Evolutionary conservation across 1,284 basidiomycete species (phyloP), one percentile per base, ranked within the genome.

Genomic region (Termitomyces sp.): DNA sequence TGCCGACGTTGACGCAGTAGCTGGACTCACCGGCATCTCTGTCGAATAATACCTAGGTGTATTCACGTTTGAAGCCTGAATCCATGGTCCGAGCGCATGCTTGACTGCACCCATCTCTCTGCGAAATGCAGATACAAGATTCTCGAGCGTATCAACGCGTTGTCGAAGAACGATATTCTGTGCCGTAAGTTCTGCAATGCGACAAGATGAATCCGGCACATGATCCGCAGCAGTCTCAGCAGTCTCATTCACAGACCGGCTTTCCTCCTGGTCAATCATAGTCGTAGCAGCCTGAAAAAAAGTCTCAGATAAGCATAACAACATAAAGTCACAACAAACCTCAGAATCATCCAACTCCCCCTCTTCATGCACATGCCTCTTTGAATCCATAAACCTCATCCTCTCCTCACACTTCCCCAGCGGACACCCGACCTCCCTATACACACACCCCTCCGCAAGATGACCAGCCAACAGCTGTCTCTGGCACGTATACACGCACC

Each of bases 61-160:
- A 19, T 30, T 41, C 15, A 31, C 34, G 21, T 33, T 49, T 6
- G 54, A 45, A 24, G 55, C 62, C 43, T 53, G 69, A 61, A 77
- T 81, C 87, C 87, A 90, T 1, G 87, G 86, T 0, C 85, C 85
- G n/a, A 90, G 66, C 5, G 76, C 76, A 13, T 63, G 65, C 61
- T 78, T 79, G 30, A 80, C 70, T 7, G 68, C 68, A 12, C 70
- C 69, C 62, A 88, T 68, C 52, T 90, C 86, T 38, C 72, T 72
- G 50, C 72, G 74, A 63, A 82, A 68, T 5, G 67, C 67, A 24
- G 76, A 72, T 30, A 84, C 61, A 2, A 73, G 68, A 5, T 73
- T 73, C 62, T 89, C 86, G 19, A 87, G 67, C 0, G 73, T 72
- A 28, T 78, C 75, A 7, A 86, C 69, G 40, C 75, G 76, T 55